These are phyloP conservation scores for Trichoderma sp. DNA, from an alignment of 2,329 filamentous ascomycete genomes.

Conservation along the genomic window DNA sequence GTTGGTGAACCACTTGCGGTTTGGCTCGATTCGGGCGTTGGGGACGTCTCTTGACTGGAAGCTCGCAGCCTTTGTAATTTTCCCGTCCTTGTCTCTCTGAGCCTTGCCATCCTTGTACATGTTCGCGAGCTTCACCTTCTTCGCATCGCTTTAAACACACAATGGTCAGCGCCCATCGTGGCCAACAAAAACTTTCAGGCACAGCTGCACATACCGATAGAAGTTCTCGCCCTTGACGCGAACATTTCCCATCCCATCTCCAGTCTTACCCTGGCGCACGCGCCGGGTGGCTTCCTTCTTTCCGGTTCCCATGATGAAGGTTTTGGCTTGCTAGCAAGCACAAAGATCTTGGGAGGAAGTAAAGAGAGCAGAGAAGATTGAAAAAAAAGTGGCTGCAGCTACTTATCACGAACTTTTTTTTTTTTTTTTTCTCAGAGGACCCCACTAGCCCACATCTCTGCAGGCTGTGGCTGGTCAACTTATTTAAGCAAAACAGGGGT, in stretches of 20 bases:
- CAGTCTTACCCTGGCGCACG: slow-evolving; percentile 80
- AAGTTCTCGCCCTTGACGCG: slow-evolving; percentile 97
- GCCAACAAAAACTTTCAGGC: neutral
- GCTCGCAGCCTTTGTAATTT: slow-evolving; percentile 80
- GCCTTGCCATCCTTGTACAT: slow-evolving; percentile 89
- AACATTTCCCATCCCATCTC: slow-evolving; percentile 89
- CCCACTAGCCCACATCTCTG: slow-evolving; percentile 30
- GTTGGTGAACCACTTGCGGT: slow-evolving; percentile 97
- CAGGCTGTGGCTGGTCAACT: slow-evolving; percentile 25
- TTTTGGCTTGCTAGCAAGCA: slow-evolving; percentile 31
- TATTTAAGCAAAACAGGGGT: slow-evolving; percentile 14
- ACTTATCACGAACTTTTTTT: slow-evolving; percentile 30
- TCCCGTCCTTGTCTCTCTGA: slow-evolving; percentile 78
- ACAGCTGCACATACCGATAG: slow-evolving; percentile 67
- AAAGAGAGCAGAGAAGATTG: slow-evolving; percentile 31
- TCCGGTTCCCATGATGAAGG: slow-evolving; percentile 72
- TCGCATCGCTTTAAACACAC: slow-evolving; percentile 59
- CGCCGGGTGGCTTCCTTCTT: slow-evolving; percentile 90
- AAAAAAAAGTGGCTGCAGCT: slow-evolving; percentile 27
- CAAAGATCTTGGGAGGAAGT: slow-evolving; percentile 28
- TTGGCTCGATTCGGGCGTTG: slow-evolving; percentile 86
- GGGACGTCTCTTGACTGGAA: slow-evolving; percentile 85
- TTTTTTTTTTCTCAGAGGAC: slow-evolving; percentile 28
- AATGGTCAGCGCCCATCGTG: slow-evolving; percentile 6
- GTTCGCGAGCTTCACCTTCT: slow-evolving; percentile 86